These are phyloP conservation scores for Apiotrichum laibachii DNA, from an alignment of 1,284 basidiomycete species.

Conservation along the genomic window DNA sequence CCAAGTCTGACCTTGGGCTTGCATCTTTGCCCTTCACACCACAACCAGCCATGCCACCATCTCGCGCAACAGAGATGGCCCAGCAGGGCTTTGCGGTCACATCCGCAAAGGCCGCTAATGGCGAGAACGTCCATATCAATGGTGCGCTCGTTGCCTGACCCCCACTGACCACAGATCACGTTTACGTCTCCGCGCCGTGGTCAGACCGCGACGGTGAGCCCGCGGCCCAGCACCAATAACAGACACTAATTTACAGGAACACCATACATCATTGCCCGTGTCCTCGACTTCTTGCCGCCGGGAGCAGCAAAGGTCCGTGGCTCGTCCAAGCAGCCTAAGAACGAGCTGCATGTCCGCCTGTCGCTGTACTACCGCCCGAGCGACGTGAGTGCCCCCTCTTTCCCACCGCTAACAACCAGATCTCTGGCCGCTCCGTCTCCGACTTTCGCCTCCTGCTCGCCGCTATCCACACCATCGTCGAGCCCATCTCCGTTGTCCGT, in stretches of 20 bases:
- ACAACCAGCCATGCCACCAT: conserved; percentile 12
- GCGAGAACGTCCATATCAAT: conserved; percentile 44
- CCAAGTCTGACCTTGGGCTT: neutral
- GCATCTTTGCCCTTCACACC: neutral
- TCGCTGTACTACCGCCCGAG: conserved; percentile 87
- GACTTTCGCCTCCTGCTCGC: conserved; percentile 87
- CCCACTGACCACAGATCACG: conserved; percentile 66
- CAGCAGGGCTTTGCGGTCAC: conserved; percentile 33
- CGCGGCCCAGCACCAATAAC: neutral
- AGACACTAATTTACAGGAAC: conserved; percentile 48
- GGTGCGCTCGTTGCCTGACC: conserved; percentile 23
- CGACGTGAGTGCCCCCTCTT: conserved; percentile 36
- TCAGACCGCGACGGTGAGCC: conserved; percentile 70
- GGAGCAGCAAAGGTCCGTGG: conserved; percentile 42
- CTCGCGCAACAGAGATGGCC: conserved; percentile 30
- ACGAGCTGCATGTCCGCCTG: conserved; percentile 63
- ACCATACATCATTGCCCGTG: conserved; percentile 87
- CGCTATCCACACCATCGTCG: conserved; percentile 91
- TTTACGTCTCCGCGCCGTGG: conserved; percentile 91
- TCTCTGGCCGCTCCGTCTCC: conserved; percentile 55
- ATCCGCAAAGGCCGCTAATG: conserved; percentile 46
- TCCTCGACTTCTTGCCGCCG: conserved; percentile 90
- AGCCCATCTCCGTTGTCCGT: conserved; percentile 85
- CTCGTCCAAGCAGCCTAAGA: conserved; percentile 18
- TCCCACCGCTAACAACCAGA: conserved; percentile 25